These are phyloP conservation scores for Ogataea neopini DNA, from an alignment of 805 yeast genomes.

Conservation along the genomic window DNA sequence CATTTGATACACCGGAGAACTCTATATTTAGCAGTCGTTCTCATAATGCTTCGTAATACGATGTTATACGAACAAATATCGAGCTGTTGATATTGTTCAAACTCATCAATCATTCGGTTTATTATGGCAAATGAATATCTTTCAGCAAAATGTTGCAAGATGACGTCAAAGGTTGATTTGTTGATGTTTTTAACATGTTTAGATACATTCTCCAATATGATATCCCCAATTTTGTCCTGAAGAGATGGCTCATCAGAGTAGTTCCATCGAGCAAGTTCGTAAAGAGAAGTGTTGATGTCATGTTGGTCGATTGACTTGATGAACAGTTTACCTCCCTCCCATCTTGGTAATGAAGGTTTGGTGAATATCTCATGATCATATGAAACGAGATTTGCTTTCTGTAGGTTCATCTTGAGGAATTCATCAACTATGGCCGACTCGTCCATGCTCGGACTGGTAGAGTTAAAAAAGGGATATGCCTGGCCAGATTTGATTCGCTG, in stretches of 20 bases:
- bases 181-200: constrained; percentile 7
- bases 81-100: constrained; percentile 7
- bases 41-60: constrained; percentile 10
- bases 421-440: constrained; percentile 11
- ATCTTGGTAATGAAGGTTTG: not conserved
- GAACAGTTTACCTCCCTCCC: not conserved
- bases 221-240: constrained; percentile 3
- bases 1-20: constrained; percentile 11
- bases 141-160: constrained; percentile 10
- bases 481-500: not conserved
- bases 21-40: constrained; percentile 8
- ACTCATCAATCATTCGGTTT: constrained; percentile 2
- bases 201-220: no score
- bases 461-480: not conserved
- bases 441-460: not conserved
- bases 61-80: constrained; percentile 16
- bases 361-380: not conserved
- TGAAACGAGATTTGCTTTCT: not conserved
- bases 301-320: not conserved
- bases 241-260: constrained; percentile 3
- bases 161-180: constrained; percentile 5
- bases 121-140: constrained; percentile 13
- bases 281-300: constrained; percentile 8
- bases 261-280: constrained; percentile 7
- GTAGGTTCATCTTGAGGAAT: constrained; percentile 6